These are phyloP conservation scores for Fraxinus floribunda DNA, from an alignment of 305 asterid genomes.

Conservation along the genomic window DNA sequence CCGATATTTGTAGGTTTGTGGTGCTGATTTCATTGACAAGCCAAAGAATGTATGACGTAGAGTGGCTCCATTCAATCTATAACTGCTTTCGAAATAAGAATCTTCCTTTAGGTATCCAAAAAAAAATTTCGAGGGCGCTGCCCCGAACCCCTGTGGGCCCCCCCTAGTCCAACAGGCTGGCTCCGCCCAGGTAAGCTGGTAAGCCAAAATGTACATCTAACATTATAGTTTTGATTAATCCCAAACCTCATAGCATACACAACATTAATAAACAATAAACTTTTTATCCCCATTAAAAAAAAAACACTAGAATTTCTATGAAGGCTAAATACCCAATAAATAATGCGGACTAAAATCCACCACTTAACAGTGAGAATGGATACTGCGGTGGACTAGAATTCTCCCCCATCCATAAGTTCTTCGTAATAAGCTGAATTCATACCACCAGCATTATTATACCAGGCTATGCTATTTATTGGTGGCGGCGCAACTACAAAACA, in stretches of 20 bases:
- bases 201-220: too few relatives aligned
- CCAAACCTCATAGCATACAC: not conserved
- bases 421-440: conserved; percentile 24
- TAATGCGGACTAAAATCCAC: conserved; percentile 43
- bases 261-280: conserved; percentile 2
- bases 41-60: too few relatives aligned
- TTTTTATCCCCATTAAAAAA: not conserved
- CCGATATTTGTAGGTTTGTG: too few relatives aligned
- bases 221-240: too few relatives aligned
- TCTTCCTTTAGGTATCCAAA: too few relatives aligned
- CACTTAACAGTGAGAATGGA: conserved; percentile 72
- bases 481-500: conserved; percentile 20
- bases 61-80: too few relatives aligned
- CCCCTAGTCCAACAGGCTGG: too few relatives aligned
- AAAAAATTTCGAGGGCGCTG: too few relatives aligned
- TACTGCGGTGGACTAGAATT: conserved; percentile 41
- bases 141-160: too few relatives aligned
- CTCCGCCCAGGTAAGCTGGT: too few relatives aligned
- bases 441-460: conserved; percentile 13
- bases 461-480: conserved; percentile 6
- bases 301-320: not conserved
- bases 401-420: conserved; percentile 32
- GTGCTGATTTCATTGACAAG: too few relatives aligned
- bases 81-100: too few relatives aligned
- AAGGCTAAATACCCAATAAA: not conserved